phyloP scores from a whole-genome alignment of 2,329 filamentous ascomycete species.

The Claviceps sp. region DNA sequence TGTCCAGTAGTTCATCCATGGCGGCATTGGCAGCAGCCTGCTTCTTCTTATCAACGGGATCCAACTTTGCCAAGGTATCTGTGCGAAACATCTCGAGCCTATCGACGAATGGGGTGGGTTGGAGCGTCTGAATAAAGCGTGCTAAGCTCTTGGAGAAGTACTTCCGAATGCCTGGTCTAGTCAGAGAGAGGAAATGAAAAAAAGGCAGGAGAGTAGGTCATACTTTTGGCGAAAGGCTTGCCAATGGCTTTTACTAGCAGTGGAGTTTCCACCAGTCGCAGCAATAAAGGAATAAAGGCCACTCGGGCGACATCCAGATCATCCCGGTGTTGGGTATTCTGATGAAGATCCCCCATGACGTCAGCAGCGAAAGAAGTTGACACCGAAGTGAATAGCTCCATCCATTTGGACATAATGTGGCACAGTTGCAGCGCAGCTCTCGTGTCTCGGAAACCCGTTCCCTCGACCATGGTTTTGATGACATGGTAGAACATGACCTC shows the following conservation, averaged over 20 bases:
- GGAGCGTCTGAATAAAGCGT: conserved; percentile 43
- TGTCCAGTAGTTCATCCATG: conserved; percentile 45
- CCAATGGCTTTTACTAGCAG: conserved; percentile 40
- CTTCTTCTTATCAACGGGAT: conserved; percentile 40
- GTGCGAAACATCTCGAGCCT: conserved; percentile 45
- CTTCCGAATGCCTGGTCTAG: conserved; percentile 29
- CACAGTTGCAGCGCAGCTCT: conserved; percentile 38
- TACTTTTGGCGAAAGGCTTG: conserved; percentile 40
- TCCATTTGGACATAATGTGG: conserved; percentile 41
- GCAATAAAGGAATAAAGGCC: conserved; percentile 49
- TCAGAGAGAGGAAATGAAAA: not conserved
- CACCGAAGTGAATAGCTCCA: conserved; percentile 40
- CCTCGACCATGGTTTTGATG: conserved; percentile 65
- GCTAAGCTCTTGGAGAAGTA: conserved; percentile 36
- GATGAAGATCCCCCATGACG: conserved; percentile 31
- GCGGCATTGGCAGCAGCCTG: conserved; percentile 30
- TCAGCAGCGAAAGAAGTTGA: conserved; percentile 34
- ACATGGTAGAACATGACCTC: conserved; percentile 91
- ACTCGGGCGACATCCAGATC: conserved; percentile 49
- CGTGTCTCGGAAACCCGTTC: conserved; percentile 30
- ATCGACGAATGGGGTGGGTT: conserved; percentile 38
- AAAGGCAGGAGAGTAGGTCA: not conserved
- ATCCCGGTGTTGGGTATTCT: conserved; percentile 31
- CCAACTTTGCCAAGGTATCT: conserved; percentile 40
- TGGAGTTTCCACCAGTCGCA: conserved; percentile 47